Evolutionary conservation across 441 rosid genomes (phyloP).

Genomic region (Jatropha multifida): DNA sequence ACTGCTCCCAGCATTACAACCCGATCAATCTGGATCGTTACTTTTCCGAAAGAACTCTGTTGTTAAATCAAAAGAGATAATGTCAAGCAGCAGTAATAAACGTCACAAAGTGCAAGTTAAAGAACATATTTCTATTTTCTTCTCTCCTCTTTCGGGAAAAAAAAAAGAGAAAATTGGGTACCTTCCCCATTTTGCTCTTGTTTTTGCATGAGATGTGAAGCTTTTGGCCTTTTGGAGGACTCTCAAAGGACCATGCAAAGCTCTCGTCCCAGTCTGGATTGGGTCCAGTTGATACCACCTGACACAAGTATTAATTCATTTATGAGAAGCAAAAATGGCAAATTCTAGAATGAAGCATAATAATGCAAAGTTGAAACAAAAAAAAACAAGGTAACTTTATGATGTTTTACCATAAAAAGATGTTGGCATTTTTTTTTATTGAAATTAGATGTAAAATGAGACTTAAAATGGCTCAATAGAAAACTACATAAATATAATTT

Average conservation of each 20-base stretch:
- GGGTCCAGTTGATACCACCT: conserved; percentile 95
- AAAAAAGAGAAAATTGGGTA: conserved; percentile 18
- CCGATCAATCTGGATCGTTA: conserved; percentile 95
- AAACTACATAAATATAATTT: not conserved
- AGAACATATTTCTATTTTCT: conserved; percentile 1
- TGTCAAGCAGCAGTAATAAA: conserved; percentile 5
- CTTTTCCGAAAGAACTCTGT: conserved; percentile 99
- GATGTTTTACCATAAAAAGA: not conserved
- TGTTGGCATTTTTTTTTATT: not conserved
- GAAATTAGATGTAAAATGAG: not conserved
- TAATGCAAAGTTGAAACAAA: not conserved
- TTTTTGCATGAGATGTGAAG: conserved; percentile 97
- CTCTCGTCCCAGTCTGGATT: conserved; percentile 99
- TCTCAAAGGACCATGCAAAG: conserved; percentile 95
- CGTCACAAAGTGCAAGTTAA: not conserved
- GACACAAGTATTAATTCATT: conserved; percentile 12
- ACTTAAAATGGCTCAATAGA: not conserved
- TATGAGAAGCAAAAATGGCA: not conserved
- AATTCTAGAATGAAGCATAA: not conserved
- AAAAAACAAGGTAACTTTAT: not conserved
- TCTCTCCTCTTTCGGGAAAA: not conserved
- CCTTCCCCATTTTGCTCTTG: conserved; percentile 99
- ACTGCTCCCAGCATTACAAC: conserved; percentile 99
- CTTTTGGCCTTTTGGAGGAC: conserved; percentile 99
- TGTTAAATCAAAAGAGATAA: conserved; percentile 5